phyloP scores from a whole-genome alignment of 192 early-diverging fungal species.

The Podila epicladia region DNA sequence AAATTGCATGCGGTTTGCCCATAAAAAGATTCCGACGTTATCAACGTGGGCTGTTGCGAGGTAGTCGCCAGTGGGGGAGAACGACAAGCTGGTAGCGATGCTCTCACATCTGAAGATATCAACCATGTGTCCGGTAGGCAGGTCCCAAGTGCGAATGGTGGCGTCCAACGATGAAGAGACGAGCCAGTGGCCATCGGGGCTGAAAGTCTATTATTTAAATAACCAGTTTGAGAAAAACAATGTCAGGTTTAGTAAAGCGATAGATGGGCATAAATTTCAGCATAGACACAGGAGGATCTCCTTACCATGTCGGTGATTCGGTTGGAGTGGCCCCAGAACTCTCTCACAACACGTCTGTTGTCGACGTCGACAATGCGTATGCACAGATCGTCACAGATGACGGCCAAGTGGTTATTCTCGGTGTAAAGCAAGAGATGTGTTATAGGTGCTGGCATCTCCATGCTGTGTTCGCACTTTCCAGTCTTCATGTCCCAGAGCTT shows the following conservation, averaged over 20 bases:
- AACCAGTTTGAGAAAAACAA: not conserved
- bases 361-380: slow-evolving; percentile 92
- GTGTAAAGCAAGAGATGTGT: slow-evolving; percentile 68
- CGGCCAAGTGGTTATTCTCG: slow-evolving; percentile 84
- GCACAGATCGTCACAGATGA: slow-evolving; percentile 85
- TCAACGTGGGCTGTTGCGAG: slow-evolving; percentile 93
- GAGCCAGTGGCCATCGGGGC: slow-evolving; percentile 92
- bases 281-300: not conserved
- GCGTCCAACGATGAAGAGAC: slow-evolving; percentile 85
- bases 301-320: slow-evolving; percentile 89
- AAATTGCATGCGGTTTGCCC: slow-evolving; percentile 91
- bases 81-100: slow-evolving; percentile 84
- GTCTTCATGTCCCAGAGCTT: slow-evolving; percentile 92
- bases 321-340: slow-evolving; percentile 88
- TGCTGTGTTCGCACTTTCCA: slow-evolving; percentile 65
- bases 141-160: slow-evolving; percentile 95
- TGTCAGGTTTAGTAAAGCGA: not conserved
- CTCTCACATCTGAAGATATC: slow-evolving; percentile 83
- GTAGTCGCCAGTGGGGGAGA: slow-evolving; percentile 93
- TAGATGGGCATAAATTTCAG: too few species aligned
- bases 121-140: slow-evolving; percentile 90
- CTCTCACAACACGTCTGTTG: slow-evolving; percentile 83
- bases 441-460: slow-evolving; percentile 74
- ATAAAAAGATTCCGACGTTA: slow-evolving; percentile 91
- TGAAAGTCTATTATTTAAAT: slow-evolving; percentile 71